phyloP scores from a whole-genome alignment of 208 protist species.

The Leishmania lainsoni region DNA sequence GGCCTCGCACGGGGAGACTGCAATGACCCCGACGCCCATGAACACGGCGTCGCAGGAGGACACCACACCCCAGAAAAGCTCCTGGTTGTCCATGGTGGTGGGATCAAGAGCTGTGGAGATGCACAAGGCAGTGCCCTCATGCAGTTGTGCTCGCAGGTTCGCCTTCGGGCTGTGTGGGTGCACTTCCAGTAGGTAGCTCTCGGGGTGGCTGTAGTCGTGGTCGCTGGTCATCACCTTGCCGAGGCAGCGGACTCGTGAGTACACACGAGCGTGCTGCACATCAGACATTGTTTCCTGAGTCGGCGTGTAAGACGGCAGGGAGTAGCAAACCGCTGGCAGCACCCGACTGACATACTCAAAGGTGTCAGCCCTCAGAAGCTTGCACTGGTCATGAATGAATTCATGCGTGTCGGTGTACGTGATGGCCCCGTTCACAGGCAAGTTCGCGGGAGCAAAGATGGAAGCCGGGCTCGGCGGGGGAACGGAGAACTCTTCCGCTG shows the following conservation, averaged over 20 bases:
- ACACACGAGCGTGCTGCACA: constrained; percentile 73
- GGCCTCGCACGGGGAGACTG: constrained; percentile 63
- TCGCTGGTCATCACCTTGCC: constrained; percentile 76
- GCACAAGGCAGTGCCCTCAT: constrained; percentile 78
- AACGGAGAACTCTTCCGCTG: constrained; percentile 53
- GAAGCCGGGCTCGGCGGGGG: constrained; percentile 64
- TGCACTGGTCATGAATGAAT: constrained; percentile 78
- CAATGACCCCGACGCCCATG: constrained; percentile 57
- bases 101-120: constrained; percentile 75
- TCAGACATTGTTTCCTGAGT: constrained; percentile 64
- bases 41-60: constrained; percentile 66
- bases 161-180: constrained; percentile 59
- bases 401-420: constrained; percentile 52
- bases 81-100: constrained; percentile 38
- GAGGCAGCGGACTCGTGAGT: constrained; percentile 61
- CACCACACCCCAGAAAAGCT: constrained; percentile 89
- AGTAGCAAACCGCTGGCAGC: constrained; percentile 67
- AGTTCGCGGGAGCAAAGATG: constrained; percentile 59
- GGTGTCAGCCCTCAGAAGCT: constrained; percentile 84
- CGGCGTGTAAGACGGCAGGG: constrained; percentile 56
- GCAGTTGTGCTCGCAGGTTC: constrained; percentile 49
- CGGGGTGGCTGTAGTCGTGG: constrained; percentile 65
- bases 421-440: constrained; percentile 63
- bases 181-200: constrained; percentile 81
- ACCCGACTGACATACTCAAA: constrained; percentile 79